These are phyloP conservation scores for Mortierella sp. DNA, from an alignment of 371 early-diverging fungal species.

Conservation along the genomic window DNA sequence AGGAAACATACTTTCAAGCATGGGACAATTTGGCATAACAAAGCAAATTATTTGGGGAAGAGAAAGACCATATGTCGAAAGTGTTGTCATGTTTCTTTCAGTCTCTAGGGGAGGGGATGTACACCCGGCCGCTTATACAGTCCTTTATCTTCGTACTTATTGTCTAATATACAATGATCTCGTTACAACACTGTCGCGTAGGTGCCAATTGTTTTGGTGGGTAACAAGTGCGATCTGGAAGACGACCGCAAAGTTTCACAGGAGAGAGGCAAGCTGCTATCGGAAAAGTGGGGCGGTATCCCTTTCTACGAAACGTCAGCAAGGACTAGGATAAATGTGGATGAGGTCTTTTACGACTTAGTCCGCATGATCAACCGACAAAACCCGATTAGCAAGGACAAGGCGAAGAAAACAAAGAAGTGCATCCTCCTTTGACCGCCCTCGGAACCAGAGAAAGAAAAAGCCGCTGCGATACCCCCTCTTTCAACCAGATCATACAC, in stretches of 20 bases:
- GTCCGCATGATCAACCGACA: constrained; percentile 71
- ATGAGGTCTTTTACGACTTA: constrained; percentile 77
- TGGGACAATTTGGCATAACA: no score
- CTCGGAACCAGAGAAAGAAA: no score
- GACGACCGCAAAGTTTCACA: constrained; percentile 82
- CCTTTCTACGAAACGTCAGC: constrained; percentile 91
- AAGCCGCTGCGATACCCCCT: no score
- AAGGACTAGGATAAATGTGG: constrained; percentile 85
- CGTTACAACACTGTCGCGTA: constrained; percentile 29
- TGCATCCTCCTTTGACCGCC: constrained; percentile 26
- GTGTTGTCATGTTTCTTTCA: no score
- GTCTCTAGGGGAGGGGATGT: no score
- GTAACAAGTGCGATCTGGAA: constrained; percentile 91
- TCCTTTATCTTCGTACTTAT: no score
- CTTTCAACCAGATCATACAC: no score
- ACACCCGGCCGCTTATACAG: no score
- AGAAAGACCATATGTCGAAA: no score
- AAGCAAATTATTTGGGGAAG: no score
- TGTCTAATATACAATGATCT: no score
- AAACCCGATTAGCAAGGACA: constrained; percentile 42
- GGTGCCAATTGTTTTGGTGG: constrained; percentile 90
- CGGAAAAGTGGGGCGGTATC: constrained; percentile 75
- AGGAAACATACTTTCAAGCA: no score
- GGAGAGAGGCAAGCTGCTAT: constrained; percentile 73
- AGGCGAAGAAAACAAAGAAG: constrained; percentile 27